phyloP scores from a whole-genome alignment of 169 alveolate species.

The Plasmodium coatneyi region DNA sequence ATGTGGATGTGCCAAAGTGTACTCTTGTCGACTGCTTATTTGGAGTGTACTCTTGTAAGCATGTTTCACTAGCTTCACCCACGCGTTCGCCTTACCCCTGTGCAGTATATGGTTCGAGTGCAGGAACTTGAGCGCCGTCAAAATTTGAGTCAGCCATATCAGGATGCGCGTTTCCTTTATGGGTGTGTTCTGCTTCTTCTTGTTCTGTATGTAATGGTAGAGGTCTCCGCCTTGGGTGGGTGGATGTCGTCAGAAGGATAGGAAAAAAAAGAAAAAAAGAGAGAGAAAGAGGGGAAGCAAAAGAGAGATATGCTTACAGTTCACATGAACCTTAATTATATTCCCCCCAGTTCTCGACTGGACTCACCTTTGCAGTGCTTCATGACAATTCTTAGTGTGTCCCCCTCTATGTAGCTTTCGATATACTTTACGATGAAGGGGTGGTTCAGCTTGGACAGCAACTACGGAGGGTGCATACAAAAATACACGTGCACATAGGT shows the following conservation, averaged over 20 bases:
- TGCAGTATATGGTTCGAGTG: slow-evolving; percentile 91
- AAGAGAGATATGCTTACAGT: neutral
- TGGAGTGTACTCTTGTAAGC: neutral
- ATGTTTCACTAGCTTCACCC: too few species aligned
- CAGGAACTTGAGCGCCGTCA: slow-evolving; percentile 87
- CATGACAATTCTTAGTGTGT: slow-evolving; percentile 89
- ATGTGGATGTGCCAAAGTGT: neutral
- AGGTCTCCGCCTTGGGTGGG: slow-evolving; percentile 83
- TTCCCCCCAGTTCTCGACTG: slow-evolving; percentile 2
- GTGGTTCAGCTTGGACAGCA: slow-evolving; percentile 81
- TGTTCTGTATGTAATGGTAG: slow-evolving; percentile 81
- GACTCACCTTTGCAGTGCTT: slow-evolving; percentile 92
- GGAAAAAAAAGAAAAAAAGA: neutral
- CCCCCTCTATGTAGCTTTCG: slow-evolving; percentile 91
- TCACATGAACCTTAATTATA: neutral
- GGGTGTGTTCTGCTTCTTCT: slow-evolving; percentile 80
- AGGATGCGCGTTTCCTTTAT: slow-evolving; percentile 85
- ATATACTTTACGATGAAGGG: slow-evolving; percentile 91
- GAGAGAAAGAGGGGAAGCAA: neutral
- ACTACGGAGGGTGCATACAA: slow-evolving; percentile 27
- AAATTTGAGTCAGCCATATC: slow-evolving; percentile 87
- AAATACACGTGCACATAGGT: neutral
- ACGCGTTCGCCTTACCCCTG: slow-evolving; percentile 83
- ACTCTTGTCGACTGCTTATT: neutral
- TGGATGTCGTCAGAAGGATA: neutral